Conservation (phyloP, 2,329 filamentous ascomycete genomes). For the Tolypocladium tundrense region DNA sequence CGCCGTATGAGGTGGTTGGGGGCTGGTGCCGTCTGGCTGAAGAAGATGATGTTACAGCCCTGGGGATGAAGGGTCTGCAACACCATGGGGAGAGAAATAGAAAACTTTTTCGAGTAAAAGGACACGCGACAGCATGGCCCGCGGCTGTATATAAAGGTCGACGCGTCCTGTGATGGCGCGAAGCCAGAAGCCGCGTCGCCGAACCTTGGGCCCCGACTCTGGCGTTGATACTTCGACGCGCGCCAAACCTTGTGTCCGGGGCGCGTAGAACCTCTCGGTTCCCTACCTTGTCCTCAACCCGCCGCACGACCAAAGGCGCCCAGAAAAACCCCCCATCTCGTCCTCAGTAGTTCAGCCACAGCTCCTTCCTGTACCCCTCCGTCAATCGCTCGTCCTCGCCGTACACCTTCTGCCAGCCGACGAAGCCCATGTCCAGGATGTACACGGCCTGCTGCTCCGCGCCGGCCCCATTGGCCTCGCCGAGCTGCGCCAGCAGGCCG, state of each 20-base stretch:
- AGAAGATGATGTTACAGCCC: background rate
- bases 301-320: background rate
- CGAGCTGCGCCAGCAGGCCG: conserved; percentile 24
- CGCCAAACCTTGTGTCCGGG: background rate
- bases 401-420: conserved; percentile 77
- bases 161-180: background rate
- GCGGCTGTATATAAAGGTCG: background rate
- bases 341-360: conserved; percentile 57
- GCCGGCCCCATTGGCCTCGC: conserved; percentile 14
- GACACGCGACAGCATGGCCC: background rate
- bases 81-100: background rate
- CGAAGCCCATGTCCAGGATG: conserved; percentile 76
- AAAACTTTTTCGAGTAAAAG: background rate
- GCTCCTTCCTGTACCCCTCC: conserved; percentile 71
- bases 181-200: background rate
- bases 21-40: background rate
- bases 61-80: background rate
- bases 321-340: background rate
- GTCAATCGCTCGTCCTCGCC: conserved; percentile 73
- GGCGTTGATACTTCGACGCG: background rate
- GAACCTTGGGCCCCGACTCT: background rate
- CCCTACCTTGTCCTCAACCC: background rate
- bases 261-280: background rate
- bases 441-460: conserved; percentile 56
- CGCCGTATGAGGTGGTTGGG: background rate